A percentile compares a stretch with the other conserved stretches of the same genome.
phyloP scores from a whole-genome alignment of 2,329 filamentous ascomycete genomes.

The Clonostachys rhizophaga region DNA sequence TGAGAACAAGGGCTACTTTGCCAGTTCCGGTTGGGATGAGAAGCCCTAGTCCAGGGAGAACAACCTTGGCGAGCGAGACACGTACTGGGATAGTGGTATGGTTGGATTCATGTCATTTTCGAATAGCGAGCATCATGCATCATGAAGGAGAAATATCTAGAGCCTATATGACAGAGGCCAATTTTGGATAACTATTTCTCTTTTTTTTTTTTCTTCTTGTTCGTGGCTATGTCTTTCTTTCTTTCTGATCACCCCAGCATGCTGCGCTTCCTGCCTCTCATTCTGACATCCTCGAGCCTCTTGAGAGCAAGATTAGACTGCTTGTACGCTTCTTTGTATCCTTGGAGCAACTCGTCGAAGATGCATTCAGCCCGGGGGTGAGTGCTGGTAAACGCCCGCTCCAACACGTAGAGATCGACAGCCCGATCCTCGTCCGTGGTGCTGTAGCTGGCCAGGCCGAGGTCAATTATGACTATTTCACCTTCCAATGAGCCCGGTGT shows the following conservation, averaged over 20 bases:
- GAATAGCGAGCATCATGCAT: neutral
- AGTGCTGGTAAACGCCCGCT: constrained; percentile 90
- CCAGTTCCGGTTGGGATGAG: constrained; percentile 66
- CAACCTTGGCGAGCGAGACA: no score
- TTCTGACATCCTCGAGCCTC: constrained; percentile 84
- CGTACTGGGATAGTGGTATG: no score
- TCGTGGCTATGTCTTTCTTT: neutral
- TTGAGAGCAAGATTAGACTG: constrained; percentile 70
- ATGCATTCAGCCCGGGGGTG: constrained; percentile 80
- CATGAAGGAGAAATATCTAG: neutral
- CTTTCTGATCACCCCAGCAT: constrained; percentile 70
- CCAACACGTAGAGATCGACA: constrained; percentile 93
- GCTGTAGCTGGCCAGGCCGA: constrained; percentile 81
- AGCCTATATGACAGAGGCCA: neutral
- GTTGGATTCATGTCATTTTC: neutral
- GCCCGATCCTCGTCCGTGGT: constrained; percentile 86
- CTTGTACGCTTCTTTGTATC: constrained; percentile 72
- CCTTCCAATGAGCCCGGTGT: constrained; percentile 44
- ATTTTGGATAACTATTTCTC: neutral
- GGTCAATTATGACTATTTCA: constrained; percentile 88
- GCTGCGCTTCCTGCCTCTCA: constrained; percentile 92
- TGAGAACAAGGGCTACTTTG: constrained; percentile 98
- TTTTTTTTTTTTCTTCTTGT: constrained; percentile 8
- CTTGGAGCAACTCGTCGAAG: constrained; percentile 68
- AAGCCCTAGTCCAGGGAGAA: neutral